These are phyloP conservation scores for Citeromyces matritensis DNA, from an alignment of 805 yeast species.

Conservation along the genomic window DNA sequence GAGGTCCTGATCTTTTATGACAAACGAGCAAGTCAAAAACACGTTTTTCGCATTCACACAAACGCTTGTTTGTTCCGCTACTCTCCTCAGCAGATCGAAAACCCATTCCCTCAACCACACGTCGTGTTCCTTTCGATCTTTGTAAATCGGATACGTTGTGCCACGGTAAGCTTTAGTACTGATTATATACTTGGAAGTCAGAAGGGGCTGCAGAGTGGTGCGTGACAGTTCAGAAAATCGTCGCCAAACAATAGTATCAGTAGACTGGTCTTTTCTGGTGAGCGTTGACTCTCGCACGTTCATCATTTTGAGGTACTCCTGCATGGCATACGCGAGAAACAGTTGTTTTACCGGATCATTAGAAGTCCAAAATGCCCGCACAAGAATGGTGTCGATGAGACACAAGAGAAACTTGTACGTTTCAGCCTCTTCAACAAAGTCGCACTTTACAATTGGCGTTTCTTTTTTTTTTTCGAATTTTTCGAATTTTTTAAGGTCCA, in stretches of 20 bases:
- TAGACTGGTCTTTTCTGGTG: constrained; percentile 5
- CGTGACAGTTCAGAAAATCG: constrained; percentile 49
- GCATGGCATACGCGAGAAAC: constrained; percentile 79
- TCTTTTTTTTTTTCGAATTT: constrained; percentile 20
- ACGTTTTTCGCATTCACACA: constrained; percentile 22
- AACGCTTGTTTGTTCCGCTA: constrained; percentile 12
- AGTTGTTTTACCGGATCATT: constrained; percentile 76
- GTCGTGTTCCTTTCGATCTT: constrained; percentile 34
- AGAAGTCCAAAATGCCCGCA: constrained; percentile 81
- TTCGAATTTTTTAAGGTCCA: constrained; percentile 47
- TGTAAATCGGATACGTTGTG: constrained; percentile 53
- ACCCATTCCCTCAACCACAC: constrained; percentile 65
- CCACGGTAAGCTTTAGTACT: constrained; percentile 34
- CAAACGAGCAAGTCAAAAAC: constrained; percentile 45
- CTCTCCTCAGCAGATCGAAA: constrained; percentile 41
- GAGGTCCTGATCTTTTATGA: constrained; percentile 57
- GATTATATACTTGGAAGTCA: constrained; percentile 54
- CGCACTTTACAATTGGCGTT: constrained; percentile 34
- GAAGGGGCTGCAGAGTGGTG: constrained; percentile 61
- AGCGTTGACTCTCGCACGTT: constrained; percentile 19
- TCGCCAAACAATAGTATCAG: constrained; percentile 35
- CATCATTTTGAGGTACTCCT: constrained; percentile 59
- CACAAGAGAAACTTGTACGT: constrained; percentile 46
- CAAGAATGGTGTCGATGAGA: constrained; percentile 55
- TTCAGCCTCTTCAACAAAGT: constrained; percentile 49